Conservation (phyloP, 2,329 filamentous ascomycete species). For the Talaromyces piceae region DNA sequence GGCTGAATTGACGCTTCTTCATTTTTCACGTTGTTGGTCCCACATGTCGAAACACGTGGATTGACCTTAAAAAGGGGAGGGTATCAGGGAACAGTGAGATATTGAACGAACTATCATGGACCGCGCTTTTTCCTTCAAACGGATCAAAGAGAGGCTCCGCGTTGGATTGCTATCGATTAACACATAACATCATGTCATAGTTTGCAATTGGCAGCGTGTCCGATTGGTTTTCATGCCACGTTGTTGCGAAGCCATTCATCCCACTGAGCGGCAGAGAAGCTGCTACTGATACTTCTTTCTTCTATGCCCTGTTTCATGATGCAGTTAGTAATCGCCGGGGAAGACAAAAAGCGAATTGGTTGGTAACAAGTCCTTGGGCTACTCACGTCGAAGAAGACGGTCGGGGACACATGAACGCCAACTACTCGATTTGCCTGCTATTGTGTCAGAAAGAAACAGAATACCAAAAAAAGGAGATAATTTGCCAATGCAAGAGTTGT, state of each 20-base stretch:
- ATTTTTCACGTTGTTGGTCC: constrained; percentile 13
- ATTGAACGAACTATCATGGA: background rate
- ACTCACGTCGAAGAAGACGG: constrained; percentile 70
- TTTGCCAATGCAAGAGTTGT: background rate
- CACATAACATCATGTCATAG: background rate
- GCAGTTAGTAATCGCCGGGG: constrained; percentile 16
- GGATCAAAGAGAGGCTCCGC: background rate
- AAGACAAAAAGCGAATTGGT: background rate
- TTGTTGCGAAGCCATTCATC: constrained; percentile 70
- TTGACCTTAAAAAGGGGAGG: background rate
- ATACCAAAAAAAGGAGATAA: no score
- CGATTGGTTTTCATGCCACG: constrained; percentile 38
- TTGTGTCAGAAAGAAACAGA: background rate
- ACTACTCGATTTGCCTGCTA: constrained; percentile 56
- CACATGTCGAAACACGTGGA: constrained; percentile 8
- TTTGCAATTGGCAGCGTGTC: background rate
- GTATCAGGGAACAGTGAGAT: constrained; percentile 3
- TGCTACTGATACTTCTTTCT: constrained; percentile 67
- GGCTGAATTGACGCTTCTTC: background rate
- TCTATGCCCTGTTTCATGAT: constrained; percentile 53
- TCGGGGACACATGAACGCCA: constrained; percentile 85
- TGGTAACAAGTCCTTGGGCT: background rate
- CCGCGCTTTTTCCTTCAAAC: background rate
- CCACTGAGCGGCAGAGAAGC: constrained; percentile 77
- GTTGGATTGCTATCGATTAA: background rate